phyloP scores from a whole-genome alignment of 2,329 filamentous ascomycete species.

The Ophiobolus disseminans region DNA sequence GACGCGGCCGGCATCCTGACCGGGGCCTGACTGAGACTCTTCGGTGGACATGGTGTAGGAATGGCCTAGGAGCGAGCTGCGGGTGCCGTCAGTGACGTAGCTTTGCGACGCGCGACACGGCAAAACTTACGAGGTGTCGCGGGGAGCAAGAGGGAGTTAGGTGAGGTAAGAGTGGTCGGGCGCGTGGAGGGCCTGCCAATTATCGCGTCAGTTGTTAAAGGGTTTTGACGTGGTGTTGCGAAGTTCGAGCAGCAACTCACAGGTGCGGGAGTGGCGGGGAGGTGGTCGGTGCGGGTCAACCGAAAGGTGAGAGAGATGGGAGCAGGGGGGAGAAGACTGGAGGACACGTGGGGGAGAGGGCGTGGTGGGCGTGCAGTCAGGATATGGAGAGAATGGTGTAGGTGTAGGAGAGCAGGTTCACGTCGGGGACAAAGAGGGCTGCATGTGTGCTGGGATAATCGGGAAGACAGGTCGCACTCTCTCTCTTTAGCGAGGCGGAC shows the following conservation, averaged over 20 bases:
- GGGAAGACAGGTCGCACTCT: constrained; percentile 30
- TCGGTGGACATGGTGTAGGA: constrained; percentile 53
- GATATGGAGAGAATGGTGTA: constrained; percentile 29
- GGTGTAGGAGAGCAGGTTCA: constrained; percentile 19
- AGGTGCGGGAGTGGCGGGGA: constrained; percentile 45
- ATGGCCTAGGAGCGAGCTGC: constrained; percentile 40
- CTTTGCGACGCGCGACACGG: constrained; percentile 18
- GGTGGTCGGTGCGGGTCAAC: constrained; percentile 40
- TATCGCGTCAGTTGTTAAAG: constrained; percentile 29
- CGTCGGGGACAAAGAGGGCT: background rate
- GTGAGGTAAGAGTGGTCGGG: constrained; percentile 12
- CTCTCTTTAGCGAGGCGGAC: constrained; percentile 42
- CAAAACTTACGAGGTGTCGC: constrained; percentile 25
- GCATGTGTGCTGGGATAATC: no score
- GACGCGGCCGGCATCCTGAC: constrained; percentile 47
- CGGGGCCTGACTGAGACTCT: constrained; percentile 41
- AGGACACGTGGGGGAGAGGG: constrained; percentile 15
- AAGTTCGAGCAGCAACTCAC: constrained; percentile 34
- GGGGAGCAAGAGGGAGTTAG: constrained; percentile 5
- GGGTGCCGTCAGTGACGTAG: constrained; percentile 37
- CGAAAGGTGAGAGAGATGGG: constrained; percentile 21
- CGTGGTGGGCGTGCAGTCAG: constrained; percentile 14
- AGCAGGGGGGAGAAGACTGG: constrained; percentile 23
- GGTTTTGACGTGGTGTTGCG: constrained; percentile 26
- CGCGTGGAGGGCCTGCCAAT: constrained; percentile 11